phyloP scores from a whole-genome alignment of 495 filamentous ascomycete genomes.

The Aspergillus sclerotiicarbonarius region DNA sequence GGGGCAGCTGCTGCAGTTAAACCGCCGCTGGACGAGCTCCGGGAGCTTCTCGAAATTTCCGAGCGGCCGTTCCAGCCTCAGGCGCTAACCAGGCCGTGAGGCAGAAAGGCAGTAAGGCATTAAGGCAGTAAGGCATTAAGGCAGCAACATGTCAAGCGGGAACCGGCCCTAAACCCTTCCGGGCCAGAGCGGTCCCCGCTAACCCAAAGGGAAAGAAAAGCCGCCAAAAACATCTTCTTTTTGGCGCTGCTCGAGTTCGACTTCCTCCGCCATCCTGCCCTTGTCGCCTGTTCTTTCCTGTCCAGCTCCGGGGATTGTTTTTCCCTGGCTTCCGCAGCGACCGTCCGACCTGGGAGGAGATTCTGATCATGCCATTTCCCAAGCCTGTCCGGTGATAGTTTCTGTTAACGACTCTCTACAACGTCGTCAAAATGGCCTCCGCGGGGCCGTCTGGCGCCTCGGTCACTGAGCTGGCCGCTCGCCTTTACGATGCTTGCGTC shows the following conservation, averaged over 20 bases:
- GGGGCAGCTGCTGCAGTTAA: slow-evolving; percentile 12
- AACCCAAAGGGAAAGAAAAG: slow-evolving; percentile 29
- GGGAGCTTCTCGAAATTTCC: slow-evolving; percentile 54
- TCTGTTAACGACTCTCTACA: slow-evolving; percentile 16
- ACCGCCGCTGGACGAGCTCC: slow-evolving; percentile 2
- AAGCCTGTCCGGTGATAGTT: slow-evolving; percentile 23
- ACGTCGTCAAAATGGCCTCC: slow-evolving; percentile 30
- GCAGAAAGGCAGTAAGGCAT: not conserved
- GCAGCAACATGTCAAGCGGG: not conserved
- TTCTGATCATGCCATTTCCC: slow-evolving; percentile 32
- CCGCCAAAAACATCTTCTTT: slow-evolving; percentile 35
- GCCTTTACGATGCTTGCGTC: slow-evolving; percentile 45
- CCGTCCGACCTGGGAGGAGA: slow-evolving; percentile 10
- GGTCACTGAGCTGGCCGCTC: slow-evolving; percentile 39
- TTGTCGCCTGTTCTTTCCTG: not conserved
- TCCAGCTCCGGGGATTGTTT: not conserved
- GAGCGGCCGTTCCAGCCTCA: slow-evolving; percentile 26
- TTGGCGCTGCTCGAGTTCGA: slow-evolving; percentile 18
- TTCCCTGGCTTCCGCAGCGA: not conserved
- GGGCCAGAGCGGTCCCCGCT: slow-evolving; percentile 17
- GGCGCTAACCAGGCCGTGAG: slow-evolving; percentile 13
- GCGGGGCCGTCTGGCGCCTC: slow-evolving; percentile 31
- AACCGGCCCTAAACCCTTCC: slow-evolving; percentile 26
- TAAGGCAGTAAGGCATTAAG: not conserved
- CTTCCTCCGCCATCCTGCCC: not conserved